phyloP scores from a whole-genome alignment of 139 green algal species.

The Chlorella sp. region DNA sequence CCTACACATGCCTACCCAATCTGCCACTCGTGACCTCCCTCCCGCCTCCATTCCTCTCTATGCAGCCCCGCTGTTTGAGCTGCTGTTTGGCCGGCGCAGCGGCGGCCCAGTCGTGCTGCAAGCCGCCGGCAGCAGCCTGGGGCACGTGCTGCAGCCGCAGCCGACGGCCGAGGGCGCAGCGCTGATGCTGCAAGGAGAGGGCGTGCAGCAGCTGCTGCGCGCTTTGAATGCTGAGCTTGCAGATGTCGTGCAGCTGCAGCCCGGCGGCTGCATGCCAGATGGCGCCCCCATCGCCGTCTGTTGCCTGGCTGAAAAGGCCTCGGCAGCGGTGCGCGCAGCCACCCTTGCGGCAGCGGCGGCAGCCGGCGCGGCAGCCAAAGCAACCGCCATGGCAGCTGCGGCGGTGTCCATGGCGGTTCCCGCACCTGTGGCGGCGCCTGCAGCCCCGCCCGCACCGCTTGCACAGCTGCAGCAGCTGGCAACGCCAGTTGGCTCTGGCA shows the following conservation, averaged over 20 bases:
- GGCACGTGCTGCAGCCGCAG: not conserved
- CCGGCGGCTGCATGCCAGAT: not conserved
- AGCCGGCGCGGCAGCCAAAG: not conserved
- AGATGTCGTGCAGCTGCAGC: not conserved
- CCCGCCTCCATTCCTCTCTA: not conserved
- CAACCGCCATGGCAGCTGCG: not conserved
- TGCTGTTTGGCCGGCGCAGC: conserved; percentile 1
- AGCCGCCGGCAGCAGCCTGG: not conserved
- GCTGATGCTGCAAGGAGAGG: not conserved
- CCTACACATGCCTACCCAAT: not conserved
- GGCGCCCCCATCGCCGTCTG: not conserved
- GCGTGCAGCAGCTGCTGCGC: conserved; percentile 8
- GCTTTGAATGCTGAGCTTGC: not conserved
- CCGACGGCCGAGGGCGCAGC: not conserved
- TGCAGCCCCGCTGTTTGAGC: conserved; percentile 3
- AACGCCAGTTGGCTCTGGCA: not conserved
- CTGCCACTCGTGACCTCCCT: not conserved
- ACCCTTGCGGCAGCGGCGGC: not conserved
- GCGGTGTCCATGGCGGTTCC: too few relatives aligned
- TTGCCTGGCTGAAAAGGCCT: not conserved
- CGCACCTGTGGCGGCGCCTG: too few relatives aligned
- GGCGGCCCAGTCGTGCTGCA: not conserved
- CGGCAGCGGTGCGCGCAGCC: not conserved
- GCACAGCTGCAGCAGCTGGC: too few relatives aligned
- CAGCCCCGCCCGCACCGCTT: too few relatives aligned